Percentiles rank a stretch among this genome's conserved stretches.
These are phyloP conservation scores for Tylopilus vinaceipallidus DNA, from an alignment of 768 basidiomycete species.

Conservation along the genomic window DNA sequence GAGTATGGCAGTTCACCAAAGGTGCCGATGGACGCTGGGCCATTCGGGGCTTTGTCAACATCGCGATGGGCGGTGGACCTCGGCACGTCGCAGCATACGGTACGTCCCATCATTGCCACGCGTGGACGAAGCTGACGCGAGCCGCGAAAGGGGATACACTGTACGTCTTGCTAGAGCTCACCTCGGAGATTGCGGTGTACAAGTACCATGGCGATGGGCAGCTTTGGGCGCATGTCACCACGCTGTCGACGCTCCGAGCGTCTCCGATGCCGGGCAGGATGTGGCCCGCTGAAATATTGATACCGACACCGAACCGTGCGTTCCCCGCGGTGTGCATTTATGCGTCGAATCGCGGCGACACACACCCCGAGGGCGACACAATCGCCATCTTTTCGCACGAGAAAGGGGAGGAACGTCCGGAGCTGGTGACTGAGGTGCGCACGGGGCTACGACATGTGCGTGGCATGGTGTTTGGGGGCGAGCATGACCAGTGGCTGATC, in stretches of 20 bases:
- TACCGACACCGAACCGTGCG: slow-evolving; percentile 49
- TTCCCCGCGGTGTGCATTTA: slow-evolving; percentile 64
- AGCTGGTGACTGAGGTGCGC: slow-evolving; percentile 59
- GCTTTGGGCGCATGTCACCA: slow-evolving; percentile 38
- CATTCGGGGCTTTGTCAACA: slow-evolving; percentile 45
- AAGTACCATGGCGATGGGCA: slow-evolving; percentile 43
- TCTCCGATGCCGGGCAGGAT: slow-evolving; percentile 45
- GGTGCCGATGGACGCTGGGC: slow-evolving; percentile 45
- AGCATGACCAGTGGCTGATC: slow-evolving; percentile 57
- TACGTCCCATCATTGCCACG: no score
- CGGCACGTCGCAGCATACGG: slow-evolving; percentile 66
- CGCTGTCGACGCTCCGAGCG: slow-evolving; percentile 51
- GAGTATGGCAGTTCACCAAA: slow-evolving; percentile 55
- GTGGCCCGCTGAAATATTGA: slow-evolving; percentile 69
- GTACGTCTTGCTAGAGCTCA: slow-evolving; percentile 69
- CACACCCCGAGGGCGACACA: slow-evolving; percentile 65
- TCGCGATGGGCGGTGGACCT: slow-evolving; percentile 62
- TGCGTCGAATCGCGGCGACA: slow-evolving; percentile 73
- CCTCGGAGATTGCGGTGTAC: slow-evolving; percentile 56
- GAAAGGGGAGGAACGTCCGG: slow-evolving; percentile 40
- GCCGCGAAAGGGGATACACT: slow-evolving; percentile 50
- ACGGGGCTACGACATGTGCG: slow-evolving; percentile 71
- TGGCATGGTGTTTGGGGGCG: slow-evolving; percentile 65
- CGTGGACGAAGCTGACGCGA: no score
- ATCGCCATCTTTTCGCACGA: slow-evolving; percentile 66